phyloP scores from a whole-genome alignment of 805 yeast genomes.

The Myxozyma sirexii region DNA sequence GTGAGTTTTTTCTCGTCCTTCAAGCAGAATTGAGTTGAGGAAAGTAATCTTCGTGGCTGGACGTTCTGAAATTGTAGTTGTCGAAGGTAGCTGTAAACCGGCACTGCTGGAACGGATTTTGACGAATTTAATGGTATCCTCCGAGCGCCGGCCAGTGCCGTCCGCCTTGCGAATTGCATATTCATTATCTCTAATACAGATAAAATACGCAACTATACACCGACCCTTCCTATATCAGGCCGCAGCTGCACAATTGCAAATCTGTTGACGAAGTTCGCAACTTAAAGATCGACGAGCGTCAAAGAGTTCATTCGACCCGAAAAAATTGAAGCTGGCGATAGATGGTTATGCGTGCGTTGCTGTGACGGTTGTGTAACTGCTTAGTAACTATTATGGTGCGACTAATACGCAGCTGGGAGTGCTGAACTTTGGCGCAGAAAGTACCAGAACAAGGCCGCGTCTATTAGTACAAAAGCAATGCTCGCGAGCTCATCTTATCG shows the following conservation, averaged over 20 bases:
- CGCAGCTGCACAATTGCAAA: too few relatives aligned
- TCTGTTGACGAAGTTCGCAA: too few relatives aligned
- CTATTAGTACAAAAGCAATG: too few relatives aligned
- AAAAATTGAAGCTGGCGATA: neutral
- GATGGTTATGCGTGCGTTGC: neutral
- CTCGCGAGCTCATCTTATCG: neutral
- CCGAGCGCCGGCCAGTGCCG: constrained; percentile 8
- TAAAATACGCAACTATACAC: too few relatives aligned
- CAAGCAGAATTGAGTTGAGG: neutral
- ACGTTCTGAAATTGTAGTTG: neutral
- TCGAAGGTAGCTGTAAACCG: neutral
- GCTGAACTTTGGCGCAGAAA: neutral
- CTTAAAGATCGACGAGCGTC: too few relatives aligned
- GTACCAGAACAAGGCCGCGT: neutral
- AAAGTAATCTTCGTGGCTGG: neutral
- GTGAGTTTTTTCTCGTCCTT: constrained; percentile 6
- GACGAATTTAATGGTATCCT: neutral
- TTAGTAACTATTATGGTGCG: neutral
- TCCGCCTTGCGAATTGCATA: constrained; percentile 9
- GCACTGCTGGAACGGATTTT: neutral
- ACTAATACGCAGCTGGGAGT: neutral
- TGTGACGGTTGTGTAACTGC: neutral
- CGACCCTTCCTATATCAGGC: too few relatives aligned
- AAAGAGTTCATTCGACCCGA: neutral
- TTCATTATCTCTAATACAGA: too few relatives aligned